Conservation (phyloP, 495 filamentous ascomycete species). For the Penicillium antarcticum region DNA sequence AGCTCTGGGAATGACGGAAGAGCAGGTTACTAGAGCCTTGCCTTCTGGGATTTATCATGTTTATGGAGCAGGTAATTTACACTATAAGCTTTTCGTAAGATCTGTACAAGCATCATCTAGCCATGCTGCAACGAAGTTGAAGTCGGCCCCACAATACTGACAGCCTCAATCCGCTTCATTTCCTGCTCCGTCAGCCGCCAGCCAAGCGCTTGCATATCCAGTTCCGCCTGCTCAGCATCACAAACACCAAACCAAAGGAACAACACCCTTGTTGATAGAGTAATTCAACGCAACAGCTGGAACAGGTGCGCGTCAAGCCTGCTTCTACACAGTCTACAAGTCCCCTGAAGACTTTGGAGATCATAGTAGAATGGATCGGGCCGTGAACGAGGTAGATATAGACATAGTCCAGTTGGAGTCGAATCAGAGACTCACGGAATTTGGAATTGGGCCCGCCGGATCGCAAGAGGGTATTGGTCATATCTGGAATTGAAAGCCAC, state of each 20-base stretch:
- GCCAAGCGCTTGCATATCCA: constrained; percentile 24
- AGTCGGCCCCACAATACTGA: constrained; percentile 20
- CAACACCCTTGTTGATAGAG: constrained; percentile 29
- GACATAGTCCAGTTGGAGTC: constrained; percentile 70
- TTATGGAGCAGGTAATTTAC: too few relatives aligned
- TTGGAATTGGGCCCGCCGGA: constrained; percentile 13
- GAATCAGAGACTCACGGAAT: constrained; percentile 45
- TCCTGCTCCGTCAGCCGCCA: constrained; percentile 24
- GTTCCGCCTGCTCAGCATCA: constrained; percentile 19
- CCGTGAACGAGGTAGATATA: constrained; percentile 76
- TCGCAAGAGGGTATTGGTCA: constrained; percentile 17
- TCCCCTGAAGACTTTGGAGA: constrained; percentile 21
- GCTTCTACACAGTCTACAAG: constrained; percentile 38
- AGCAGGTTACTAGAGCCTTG: too few relatives aligned
- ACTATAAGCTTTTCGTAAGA: too few relatives aligned
- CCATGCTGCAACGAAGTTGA: constrained; percentile 23
- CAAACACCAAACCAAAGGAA: constrained; percentile 20
- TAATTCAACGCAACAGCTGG: constrained; percentile 42
- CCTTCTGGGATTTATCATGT: too few relatives aligned
- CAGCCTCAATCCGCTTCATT: constrained; percentile 20
- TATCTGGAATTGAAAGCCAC: constrained; percentile 14
- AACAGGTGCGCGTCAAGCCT: constrained; percentile 29
- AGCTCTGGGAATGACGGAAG: too few relatives aligned
- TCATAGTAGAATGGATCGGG: constrained; percentile 37
- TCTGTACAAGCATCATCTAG: not conserved